phyloP scores from a whole-genome alignment of 2,329 filamentous ascomycete genomes.

The Trichoderma sp. region DNA sequence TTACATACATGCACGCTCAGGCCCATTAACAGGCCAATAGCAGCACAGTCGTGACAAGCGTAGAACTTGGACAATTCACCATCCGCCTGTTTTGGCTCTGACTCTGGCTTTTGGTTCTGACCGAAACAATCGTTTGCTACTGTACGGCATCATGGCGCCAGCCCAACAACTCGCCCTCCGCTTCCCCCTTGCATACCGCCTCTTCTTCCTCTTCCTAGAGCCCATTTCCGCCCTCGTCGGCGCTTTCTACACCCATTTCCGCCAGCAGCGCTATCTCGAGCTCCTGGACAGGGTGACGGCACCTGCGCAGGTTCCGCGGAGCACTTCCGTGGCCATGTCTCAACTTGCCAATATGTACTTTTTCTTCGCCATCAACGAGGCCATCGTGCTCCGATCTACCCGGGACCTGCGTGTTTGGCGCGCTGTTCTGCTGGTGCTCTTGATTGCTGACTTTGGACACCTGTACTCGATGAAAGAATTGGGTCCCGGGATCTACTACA shows the following conservation, averaged over 20 bases:
- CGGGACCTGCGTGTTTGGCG: constrained; percentile 67
- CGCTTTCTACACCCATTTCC: constrained; percentile 51
- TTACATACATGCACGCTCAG: background rate
- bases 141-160: constrained; percentile 25
- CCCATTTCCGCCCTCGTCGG: constrained; percentile 52
- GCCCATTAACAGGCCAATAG: background rate
- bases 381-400: constrained; percentile 68
- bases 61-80: background rate
- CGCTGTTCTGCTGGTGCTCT: constrained; percentile 61
- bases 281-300: constrained; percentile 57
- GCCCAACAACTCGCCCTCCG: constrained; percentile 30
- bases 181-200: constrained; percentile 60
- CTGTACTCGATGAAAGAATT: constrained; percentile 62
- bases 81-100: background rate
- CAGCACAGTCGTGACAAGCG: background rate
- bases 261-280: constrained; percentile 55
- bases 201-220: constrained; percentile 76
- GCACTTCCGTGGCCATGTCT: constrained; percentile 64
- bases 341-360: constrained; percentile 78
- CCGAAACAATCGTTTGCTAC: background rate
- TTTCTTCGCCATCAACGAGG: constrained; percentile 74
- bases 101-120: background rate
- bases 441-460: constrained; percentile 75
- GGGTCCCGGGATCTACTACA: constrained; percentile 62
- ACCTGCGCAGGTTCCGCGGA: constrained; percentile 47